Conservation (phyloP, 2,329 filamentous ascomycete species). For the Aaosphaeria arxii region DNA sequence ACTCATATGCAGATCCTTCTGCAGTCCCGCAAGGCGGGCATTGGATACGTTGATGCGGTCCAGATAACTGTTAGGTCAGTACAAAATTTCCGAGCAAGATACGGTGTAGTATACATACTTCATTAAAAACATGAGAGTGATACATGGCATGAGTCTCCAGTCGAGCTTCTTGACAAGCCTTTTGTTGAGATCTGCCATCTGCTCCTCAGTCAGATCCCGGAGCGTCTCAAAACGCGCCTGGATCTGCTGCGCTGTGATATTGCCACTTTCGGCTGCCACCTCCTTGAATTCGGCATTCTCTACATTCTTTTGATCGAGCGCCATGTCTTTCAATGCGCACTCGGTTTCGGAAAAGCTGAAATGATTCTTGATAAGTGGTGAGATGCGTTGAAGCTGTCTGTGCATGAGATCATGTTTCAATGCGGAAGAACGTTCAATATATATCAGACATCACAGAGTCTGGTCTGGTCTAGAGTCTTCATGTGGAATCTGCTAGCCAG, state of each 20-base stretch:
- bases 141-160: constrained; percentile 27
- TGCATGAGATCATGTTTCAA: no score
- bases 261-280: constrained; percentile 5
- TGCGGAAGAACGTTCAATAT: no score
- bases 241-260: constrained; percentile 23
- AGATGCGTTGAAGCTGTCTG: no score
- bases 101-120: constrained; percentile 12
- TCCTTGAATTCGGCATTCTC: constrained; percentile 13
- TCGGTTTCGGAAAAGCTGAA: no score
- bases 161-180: constrained; percentile 23
- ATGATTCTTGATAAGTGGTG: no score
- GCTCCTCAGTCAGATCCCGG: constrained; percentile 16
- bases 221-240: constrained; percentile 25
- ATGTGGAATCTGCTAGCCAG: no score
- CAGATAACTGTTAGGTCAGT: constrained; percentile 28
- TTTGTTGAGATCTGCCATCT: constrained; percentile 27
- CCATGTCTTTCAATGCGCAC: no score
- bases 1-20: constrained; percentile 32
- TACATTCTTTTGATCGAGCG: not conserved
- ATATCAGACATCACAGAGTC: no score
- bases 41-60: constrained; percentile 43
- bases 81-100: not conserved
- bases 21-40: constrained; percentile 39
- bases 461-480: no score
- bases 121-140: constrained; percentile 32